Evolutionary conservation across 2,329 filamentous ascomycete species (phyloP).

Genomic region (Xylaria sp.): DNA sequence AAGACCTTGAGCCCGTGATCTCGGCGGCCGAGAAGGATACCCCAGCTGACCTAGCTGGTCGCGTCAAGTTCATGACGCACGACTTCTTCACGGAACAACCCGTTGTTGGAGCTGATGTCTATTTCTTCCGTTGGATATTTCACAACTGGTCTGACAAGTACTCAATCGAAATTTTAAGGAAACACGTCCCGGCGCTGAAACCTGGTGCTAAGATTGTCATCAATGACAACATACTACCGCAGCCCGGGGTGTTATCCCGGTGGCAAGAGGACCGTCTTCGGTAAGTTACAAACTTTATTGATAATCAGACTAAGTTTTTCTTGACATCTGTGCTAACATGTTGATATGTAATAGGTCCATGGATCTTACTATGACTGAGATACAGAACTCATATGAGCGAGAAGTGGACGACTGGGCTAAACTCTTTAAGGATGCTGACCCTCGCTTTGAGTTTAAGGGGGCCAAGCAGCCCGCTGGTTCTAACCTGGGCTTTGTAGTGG

Average conservation of each 20-base stretch:
- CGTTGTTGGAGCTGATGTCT: constrained; percentile 27
- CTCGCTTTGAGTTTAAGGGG: constrained; percentile 40
- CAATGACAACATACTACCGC: constrained; percentile 32
- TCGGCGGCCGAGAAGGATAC: constrained; percentile 19
- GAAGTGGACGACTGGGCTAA: constrained; percentile 43
- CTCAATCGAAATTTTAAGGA: constrained; percentile 26
- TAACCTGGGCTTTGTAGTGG: constrained; percentile 38
- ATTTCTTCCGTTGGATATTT: constrained; percentile 35
- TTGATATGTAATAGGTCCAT: constrained; percentile 15
- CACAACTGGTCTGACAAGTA: constrained; percentile 38
- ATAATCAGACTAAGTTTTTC: too few relatives aligned
- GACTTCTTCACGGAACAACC: constrained; percentile 31
- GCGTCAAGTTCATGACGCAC: constrained; percentile 30
- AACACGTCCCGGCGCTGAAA: constrained; percentile 29
- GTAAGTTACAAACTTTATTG: too few relatives aligned
- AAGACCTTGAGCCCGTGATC: constrained; percentile 45
- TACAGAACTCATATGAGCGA: constrained; percentile 44
- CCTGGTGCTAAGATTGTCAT: constrained; percentile 51
- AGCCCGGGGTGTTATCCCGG: constrained; percentile 8
- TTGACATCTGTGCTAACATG: constrained; percentile 22
- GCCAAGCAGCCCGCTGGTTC: constrained; percentile 38
- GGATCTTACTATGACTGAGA: constrained; percentile 43
- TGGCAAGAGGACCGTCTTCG: too few relatives aligned
- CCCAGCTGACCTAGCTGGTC: constrained; percentile 13
- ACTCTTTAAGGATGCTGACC: constrained; percentile 38